phyloP scores from a whole-genome alignment of 768 basidiomycete genomes.

The Pleurotus salmoneostramineus region DNA sequence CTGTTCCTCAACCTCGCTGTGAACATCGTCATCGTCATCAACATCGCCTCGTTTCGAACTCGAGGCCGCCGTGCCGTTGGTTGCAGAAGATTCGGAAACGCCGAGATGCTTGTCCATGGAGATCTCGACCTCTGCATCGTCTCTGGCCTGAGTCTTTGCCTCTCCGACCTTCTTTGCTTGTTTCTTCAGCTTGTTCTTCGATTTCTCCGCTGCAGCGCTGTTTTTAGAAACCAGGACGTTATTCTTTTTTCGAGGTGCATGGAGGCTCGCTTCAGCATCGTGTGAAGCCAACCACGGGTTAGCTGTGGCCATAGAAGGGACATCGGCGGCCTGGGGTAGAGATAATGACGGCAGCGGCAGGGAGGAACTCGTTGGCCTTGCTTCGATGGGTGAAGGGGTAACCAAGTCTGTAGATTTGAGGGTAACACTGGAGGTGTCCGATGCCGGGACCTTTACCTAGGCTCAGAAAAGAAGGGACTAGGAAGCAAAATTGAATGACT shows the following conservation, averaged over 20 bases:
- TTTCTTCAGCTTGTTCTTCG: slow-evolving; percentile 75
- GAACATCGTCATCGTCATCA: slow-evolving; percentile 48
- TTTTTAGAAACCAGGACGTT: slow-evolving; percentile 68
- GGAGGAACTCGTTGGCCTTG: slow-evolving; percentile 5
- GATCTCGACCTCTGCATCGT: slow-evolving; percentile 82
- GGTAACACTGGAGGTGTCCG: slow-evolving; percentile 67
- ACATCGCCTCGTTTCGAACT: slow-evolving; percentile 31
- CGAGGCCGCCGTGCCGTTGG: slow-evolving; percentile 34
- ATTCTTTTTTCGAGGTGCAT: slow-evolving; percentile 64
- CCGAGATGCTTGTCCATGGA: slow-evolving; percentile 49
- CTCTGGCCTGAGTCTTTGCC: slow-evolving; percentile 53
- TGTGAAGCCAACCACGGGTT: slow-evolving; percentile 81
- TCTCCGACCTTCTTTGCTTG: slow-evolving; percentile 49
- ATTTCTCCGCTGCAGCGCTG: slow-evolving; percentile 56
- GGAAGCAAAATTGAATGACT: slow-evolving; percentile 8
- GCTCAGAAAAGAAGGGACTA: background rate
- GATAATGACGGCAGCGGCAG: slow-evolving; percentile 9
- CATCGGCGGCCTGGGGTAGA: slow-evolving; percentile 12
- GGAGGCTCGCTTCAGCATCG: slow-evolving; percentile 68
- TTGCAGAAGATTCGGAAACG: slow-evolving; percentile 17
- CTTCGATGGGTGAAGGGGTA: slow-evolving; percentile 35
- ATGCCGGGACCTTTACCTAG: slow-evolving; percentile 11
- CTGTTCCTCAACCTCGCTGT: slow-evolving; percentile 71
- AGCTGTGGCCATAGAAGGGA: slow-evolving; percentile 14
- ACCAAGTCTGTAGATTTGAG: slow-evolving; percentile 53